Evolutionary conservation across 2,329 filamentous ascomycete genomes (phyloP), one percentile per base, ranked within the genome.

Genomic region (Pseudohalonectria lignicola): DNA sequence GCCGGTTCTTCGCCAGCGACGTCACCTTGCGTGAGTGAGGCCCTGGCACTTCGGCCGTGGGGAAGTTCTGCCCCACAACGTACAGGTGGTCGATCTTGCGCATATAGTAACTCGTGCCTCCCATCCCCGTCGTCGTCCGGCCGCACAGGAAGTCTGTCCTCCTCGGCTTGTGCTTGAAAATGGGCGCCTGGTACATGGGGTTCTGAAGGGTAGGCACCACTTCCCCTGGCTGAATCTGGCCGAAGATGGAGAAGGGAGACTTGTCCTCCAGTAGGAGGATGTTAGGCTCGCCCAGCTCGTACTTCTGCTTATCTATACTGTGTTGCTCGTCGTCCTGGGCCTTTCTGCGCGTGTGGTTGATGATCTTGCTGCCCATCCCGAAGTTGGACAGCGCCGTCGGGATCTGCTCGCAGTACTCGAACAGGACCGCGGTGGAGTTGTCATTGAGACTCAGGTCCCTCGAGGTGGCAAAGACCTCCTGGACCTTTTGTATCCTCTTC

Each of bases 381-480:
- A 95, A 94, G 54, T 94, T 95, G 31, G 90, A 95, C 44, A 98
- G 66, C 42, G 94, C 86, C 9, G 82, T 83, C 1, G 92, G 92
- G 45, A 86, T 82, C 52, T 95, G 87, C 59, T 98, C 92, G 8
- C 86, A 93, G 56, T 98, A 98, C 59, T 98, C 92, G 25, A 96
- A 81, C 12, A 98, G 72, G 5, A 95, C 72, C 16, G 86, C 80
- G 31, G 79, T 82, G 0, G 90, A 87, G 53, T 94, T 95, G 58
- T 98, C 92, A 44, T 77, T 83, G 49, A 95, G 67, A 19, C 84
- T 86, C 15, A 98, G 67, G 49, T 94, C 84, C 53, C 82, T 86
- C 1, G 87, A 86, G 17, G 75, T 76, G 20, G 75, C 73, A 59
- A 88, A 98, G 1, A 93, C 71, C 36, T 88, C 79, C 39, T 83